Conservation (phyloP, 805 yeast genomes). For the Candida insectalens region DNA sequence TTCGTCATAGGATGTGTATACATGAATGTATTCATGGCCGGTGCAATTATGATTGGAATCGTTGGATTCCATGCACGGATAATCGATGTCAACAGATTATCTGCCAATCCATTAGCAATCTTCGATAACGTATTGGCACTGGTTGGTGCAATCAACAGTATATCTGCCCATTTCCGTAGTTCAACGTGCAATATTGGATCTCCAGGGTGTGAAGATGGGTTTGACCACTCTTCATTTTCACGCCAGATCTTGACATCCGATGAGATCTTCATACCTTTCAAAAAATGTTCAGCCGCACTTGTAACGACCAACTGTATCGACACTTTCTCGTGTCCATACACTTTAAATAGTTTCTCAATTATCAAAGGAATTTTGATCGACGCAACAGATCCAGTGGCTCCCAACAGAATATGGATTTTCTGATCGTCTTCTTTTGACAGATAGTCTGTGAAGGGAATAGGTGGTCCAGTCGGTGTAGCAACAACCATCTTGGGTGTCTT, state of each 20-base stretch:
- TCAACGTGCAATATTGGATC: conserved; percentile 96
- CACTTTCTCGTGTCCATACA: conserved; percentile 63
- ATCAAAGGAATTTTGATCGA: conserved; percentile 88
- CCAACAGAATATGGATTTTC: conserved; percentile 79
- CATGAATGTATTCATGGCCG: conserved; percentile 91
- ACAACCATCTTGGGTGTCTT: conserved; percentile 37
- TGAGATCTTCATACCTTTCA: conserved; percentile 43
- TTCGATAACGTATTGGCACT: conserved; percentile 90
- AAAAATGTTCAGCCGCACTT: conserved; percentile 74
- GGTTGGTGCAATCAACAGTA: conserved; percentile 85
- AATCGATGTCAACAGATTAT: conserved; percentile 81
- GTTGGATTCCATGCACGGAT: conserved; percentile 94
- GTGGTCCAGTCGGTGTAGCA: conserved; percentile 49
- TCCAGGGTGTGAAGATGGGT: conserved; percentile 54
- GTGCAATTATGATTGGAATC: conserved; percentile 83
- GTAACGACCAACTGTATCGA: conserved; percentile 83
- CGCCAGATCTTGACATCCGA: conserved; percentile 81
- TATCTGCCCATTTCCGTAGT: conserved; percentile 93
- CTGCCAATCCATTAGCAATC: conserved; percentile 84
- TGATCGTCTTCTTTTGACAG: conserved; percentile 69
- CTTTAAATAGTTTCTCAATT: conserved; percentile 74
- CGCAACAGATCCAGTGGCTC: conserved; percentile 95
- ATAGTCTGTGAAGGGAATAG: conserved; percentile 67
- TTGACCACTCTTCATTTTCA: conserved; percentile 86
- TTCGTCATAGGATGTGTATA: conserved; percentile 85